Evolutionary conservation across 148 eudicot species (phyloP).

Genomic region (Mesembryanthemum crystallinum): DNA sequence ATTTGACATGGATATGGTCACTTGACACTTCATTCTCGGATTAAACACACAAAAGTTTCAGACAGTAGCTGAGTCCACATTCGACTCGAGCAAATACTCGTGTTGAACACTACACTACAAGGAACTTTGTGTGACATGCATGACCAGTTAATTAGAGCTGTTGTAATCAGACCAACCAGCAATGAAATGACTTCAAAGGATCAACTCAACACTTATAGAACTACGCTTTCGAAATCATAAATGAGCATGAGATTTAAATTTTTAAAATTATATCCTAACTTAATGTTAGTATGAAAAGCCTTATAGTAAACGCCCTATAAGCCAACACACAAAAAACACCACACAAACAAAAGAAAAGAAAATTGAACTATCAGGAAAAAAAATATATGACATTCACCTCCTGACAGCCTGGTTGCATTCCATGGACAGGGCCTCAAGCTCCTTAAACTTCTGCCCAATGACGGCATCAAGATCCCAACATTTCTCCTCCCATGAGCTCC

Average conservation of each 20-base stretch:
- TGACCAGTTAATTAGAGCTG: not conserved
- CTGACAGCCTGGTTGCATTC: constrained; percentile 81
- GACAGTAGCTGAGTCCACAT: too few relatives aligned
- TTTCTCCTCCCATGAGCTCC: constrained; percentile 86
- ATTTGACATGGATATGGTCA: too few relatives aligned
- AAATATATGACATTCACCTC: constrained; percentile 38
- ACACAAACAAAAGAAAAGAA: not conserved
- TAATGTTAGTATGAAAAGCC: not conserved
- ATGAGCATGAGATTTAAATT: not conserved
- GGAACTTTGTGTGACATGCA: not conserved
- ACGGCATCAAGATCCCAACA: constrained; percentile 65
- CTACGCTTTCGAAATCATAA: not conserved
- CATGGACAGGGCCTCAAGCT: constrained; percentile 59
- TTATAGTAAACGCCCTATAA: not conserved
- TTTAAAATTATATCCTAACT: not conserved
- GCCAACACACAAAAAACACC: not conserved
- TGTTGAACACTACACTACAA: too few relatives aligned
- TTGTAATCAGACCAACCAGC: too few relatives aligned
- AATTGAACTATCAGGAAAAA: not conserved
- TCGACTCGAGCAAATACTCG: too few relatives aligned
- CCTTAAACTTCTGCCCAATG: constrained; percentile 63
- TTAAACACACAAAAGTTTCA: too few relatives aligned
- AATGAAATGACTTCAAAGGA: not conserved
- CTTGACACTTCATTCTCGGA: too few relatives aligned
- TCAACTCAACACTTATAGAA: not conserved